phyloP scores from a whole-genome alignment of 306 rosid genomes.

The Fragaria ananassa region DNA sequence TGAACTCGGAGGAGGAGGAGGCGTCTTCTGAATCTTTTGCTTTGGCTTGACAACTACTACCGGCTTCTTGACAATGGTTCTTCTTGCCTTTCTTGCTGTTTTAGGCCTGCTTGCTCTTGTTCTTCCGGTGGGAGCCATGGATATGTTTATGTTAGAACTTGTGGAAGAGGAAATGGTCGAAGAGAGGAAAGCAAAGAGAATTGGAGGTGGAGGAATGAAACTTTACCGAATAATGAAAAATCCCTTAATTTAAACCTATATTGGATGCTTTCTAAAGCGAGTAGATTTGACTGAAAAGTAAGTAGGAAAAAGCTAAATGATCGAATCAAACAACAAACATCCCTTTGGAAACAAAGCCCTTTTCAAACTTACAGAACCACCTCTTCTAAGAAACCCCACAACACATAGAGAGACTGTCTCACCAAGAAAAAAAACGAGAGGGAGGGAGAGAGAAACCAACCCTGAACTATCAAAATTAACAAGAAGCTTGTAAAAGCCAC shows the following conservation, averaged over 20 bases:
- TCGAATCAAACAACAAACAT: neutral
- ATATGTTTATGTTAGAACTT: neutral
- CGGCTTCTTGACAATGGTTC: slow-evolving; percentile 33
- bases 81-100: slow-evolving; percentile 21
- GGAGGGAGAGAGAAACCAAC: neutral
- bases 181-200: slow-evolving; percentile 5
- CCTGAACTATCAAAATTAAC: neutral
- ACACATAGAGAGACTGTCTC: neutral
- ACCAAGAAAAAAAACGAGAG: neutral
- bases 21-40: neutral
- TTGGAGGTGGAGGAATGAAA: neutral
- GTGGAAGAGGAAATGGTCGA: neutral
- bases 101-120: slow-evolving; percentile 27
- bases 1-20: slow-evolving; percentile 20
- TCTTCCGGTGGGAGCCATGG: slow-evolving; percentile 60
- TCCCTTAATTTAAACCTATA: neutral
- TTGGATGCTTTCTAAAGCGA: slow-evolving; percentile 14
- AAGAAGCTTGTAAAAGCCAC: neutral
- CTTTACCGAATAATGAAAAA: neutral
- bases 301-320: slow-evolving; percentile 29
- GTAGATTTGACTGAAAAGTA: slow-evolving; percentile 51
- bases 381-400: slow-evolving; percentile 4
- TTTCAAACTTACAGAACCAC: slow-evolving; percentile 6
- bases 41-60: neutral
- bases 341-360: slow-evolving; percentile 31